phyloP scores from a whole-genome alignment of 2,329 filamentous ascomycete genomes.

The Coniochaeta sp. region DNA sequence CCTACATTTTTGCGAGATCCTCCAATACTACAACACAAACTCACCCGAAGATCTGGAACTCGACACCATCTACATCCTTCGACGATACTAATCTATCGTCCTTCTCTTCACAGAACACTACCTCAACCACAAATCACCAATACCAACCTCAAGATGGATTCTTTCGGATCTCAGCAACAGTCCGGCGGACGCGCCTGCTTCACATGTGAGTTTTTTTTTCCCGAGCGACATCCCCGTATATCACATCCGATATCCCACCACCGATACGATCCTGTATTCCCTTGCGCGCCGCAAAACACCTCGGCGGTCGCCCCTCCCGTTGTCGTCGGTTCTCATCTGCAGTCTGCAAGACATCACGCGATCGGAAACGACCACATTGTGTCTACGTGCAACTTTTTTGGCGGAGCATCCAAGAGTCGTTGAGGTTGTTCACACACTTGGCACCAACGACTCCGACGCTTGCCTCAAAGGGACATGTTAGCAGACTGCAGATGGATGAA shows the following conservation, averaged over 20 bases:
- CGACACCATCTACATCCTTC: conserved; percentile 5
- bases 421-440: not conserved
- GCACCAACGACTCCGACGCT: not conserved
- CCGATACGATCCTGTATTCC: not conserved
- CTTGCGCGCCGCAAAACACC: not conserved
- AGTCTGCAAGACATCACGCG: not conserved
- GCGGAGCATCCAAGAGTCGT: not conserved
- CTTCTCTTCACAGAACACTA: conserved; percentile 5
- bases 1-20: conserved; percentile 10
- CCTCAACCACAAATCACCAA: conserved; percentile 6
- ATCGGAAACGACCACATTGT: not conserved
- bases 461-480: not conserved
- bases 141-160: conserved; percentile 24
- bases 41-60: conserved; percentile 8
- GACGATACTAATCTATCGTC: conserved; percentile 1
- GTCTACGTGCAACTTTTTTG: not conserved
- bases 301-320: not conserved
- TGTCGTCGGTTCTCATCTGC: not conserved
- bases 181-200: conserved; percentile 34
- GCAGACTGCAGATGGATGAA: not conserved
- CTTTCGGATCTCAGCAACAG: conserved; percentile 8
- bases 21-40: conserved; percentile 15
- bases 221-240: not conserved
- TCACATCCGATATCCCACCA: not conserved
- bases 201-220: conserved; percentile 35